Evolutionary conservation across 1,284 basidiomycete genomes (phyloP), one percentile per base, ranked within the genome.

Genomic region (Microbotryomycetes sp.): DNA sequence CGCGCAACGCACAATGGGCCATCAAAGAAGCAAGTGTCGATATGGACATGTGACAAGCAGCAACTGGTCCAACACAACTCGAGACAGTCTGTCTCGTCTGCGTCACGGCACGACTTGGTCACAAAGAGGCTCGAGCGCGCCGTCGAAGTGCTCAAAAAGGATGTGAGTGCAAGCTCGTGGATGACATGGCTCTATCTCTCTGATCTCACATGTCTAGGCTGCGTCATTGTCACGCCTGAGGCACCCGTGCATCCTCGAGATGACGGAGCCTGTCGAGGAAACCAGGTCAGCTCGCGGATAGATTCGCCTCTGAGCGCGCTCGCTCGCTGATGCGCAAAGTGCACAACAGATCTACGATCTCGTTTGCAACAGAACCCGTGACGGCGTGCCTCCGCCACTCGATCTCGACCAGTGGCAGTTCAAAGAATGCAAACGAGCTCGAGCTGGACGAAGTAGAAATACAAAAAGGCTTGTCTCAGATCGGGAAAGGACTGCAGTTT

Each of bases 201-300:
- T 18, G 18, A 41, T 7, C 47, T 5, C 9, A 46, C 45, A 16
- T n/a, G 18, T 30, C 45, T 56, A 97, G 91, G 91, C 89, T 4
- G 85, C 88, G 54, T 86, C 91, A 1, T 78, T 97, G 28, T 85
- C 89, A 24, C 83, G 87, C 64, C 78, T 98, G 50, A 82, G 94
- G 26, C 96, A 98, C 77, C 94, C 94, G 2, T 94, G 89, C 67
- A 86, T 99, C 58, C 80, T 99, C 83, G 94, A 98, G 77, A 91
- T 97, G 83, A 92, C 96, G 27, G 94, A 99, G 76, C 93, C 94
- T n/a, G 78, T 97, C 49, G 93, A 97, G 76, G 94, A 98, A 74
- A 88, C 91, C 0, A 81, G 92, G 61, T 75, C 29, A 15, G 50
- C 13, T 16, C 29, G 18, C n/a, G 56, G 46, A 23, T 24, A 6